phyloP scores from a whole-genome alignment of 2,329 filamentous ascomycete species.

The Didymella sp. region DNA sequence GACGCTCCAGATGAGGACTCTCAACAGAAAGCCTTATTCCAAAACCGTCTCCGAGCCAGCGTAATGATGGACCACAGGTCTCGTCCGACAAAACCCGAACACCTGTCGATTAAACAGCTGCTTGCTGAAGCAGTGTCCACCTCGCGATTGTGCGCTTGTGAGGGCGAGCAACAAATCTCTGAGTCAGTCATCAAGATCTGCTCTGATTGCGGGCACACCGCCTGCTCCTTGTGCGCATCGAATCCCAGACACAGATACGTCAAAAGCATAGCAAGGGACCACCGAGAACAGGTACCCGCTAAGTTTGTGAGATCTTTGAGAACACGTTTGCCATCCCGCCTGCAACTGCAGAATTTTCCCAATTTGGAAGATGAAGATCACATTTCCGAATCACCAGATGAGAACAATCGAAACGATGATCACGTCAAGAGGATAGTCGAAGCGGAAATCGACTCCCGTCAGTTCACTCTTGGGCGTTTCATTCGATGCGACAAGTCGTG shows the following conservation, averaged over 20 bases:
- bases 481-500: slow-evolving; percentile 45
- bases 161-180: slow-evolving; percentile 55
- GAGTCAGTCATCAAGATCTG: slow-evolving; percentile 57
- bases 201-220: slow-evolving; percentile 60
- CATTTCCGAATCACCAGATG: neutral
- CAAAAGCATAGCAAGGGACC: neutral
- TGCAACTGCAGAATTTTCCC: slow-evolving; percentile 32
- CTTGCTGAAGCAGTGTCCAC: slow-evolving; percentile 43
- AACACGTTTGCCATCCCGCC: slow-evolving; percentile 27
- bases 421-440: slow-evolving; percentile 22
- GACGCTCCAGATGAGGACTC: neutral
- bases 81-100: neutral
- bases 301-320: slow-evolving; percentile 56
- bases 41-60: neutral
- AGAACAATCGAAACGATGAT: neutral
- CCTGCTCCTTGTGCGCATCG: slow-evolving; percentile 61
- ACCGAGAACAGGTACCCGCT: slow-evolving; percentile 48
- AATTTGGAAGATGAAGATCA: slow-evolving; percentile 4
- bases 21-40: neutral
- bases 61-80: neutral
- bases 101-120: slow-evolving; percentile 24
- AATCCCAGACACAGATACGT: slow-evolving; percentile 61
- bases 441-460: slow-evolving; percentile 11
- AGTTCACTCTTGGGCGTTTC: slow-evolving; percentile 30
- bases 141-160: slow-evolving; percentile 63